Evolutionary conservation across 257 asterid species (phyloP).

Genomic region (Solanum pennellii): DNA sequence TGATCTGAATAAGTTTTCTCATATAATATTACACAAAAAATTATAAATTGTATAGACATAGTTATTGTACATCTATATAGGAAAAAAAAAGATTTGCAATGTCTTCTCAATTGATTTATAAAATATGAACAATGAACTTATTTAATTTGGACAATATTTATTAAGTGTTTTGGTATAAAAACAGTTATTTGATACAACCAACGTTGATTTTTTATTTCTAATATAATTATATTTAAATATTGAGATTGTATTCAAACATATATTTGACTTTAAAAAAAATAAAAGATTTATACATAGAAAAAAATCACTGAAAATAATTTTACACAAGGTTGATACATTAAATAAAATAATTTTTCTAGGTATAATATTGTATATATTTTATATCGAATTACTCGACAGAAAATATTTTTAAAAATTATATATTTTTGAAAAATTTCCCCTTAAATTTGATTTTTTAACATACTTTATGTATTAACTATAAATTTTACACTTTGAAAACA

Average conservation of each 20-base stretch:
- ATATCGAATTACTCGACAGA: neutral
- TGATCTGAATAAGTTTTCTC: neutral
- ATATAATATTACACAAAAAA: too few species aligned
- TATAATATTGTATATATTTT: too few species aligned
- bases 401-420: too few species aligned
- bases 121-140: neutral
- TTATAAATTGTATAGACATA: neutral
- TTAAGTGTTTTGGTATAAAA: neutral
- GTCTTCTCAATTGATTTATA: neutral
- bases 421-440: too few species aligned
- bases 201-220: neutral
- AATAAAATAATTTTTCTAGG: too few species aligned
- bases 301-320: too few species aligned
- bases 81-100: neutral
- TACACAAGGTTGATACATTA: neutral
- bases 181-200: neutral
- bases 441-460: neutral
- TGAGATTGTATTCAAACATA: neutral
- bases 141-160: neutral
- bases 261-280: too few species aligned
- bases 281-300: neutral
- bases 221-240: too few species aligned
- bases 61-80: neutral
- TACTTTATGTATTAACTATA: too few species aligned
- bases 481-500: neutral